Evolutionary conservation across 1,139 yeast genomes (phyloP).

Genomic region (Scheffersomyces illinoinensis): DNA sequence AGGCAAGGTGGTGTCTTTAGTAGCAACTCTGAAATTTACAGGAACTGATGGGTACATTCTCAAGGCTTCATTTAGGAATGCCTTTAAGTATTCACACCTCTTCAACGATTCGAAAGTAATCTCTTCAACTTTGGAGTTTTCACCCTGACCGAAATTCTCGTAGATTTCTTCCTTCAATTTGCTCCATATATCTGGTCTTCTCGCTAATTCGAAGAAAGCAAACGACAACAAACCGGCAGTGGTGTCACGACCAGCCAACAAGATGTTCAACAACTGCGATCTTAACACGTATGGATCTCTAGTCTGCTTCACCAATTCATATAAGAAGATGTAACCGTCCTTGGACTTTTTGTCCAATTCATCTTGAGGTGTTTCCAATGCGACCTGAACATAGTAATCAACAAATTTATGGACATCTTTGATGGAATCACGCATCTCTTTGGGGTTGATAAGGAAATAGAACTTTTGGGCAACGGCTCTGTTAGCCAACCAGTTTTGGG

Average conservation of each 20-base stretch:
- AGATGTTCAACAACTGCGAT: conserved; percentile 46
- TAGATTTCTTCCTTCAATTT: conserved; percentile 36
- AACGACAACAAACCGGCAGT: conserved; percentile 49
- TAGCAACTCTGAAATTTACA: conserved; percentile 47
- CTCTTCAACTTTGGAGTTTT: conserved; percentile 25
- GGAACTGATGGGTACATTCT: conserved; percentile 61
- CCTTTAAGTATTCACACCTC: conserved; percentile 48
- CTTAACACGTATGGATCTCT: conserved; percentile 42
- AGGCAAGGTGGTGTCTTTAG: conserved; percentile 49
- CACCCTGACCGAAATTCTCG: conserved; percentile 36
- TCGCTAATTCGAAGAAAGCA: conserved; percentile 41
- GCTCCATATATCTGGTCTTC: conserved; percentile 37
- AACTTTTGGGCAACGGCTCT: conserved; percentile 31
- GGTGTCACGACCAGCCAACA: conserved; percentile 50
- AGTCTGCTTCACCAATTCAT: conserved; percentile 47
- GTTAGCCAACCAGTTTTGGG: conserved; percentile 30
- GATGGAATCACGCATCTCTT: conserved; percentile 27
- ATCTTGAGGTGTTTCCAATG: conserved; percentile 26
- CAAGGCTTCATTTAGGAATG: conserved; percentile 51
- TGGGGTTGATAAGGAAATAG: conserved; percentile 28
- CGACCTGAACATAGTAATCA: conserved; percentile 28
- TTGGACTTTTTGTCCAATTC: conserved; percentile 39
- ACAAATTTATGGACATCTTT: conserved; percentile 28
- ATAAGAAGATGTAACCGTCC: conserved; percentile 43
- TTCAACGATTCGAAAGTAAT: conserved; percentile 53